phyloP scores from a whole-genome alignment of 1,139 yeast species.

The Komagataea norvegica region DNA sequence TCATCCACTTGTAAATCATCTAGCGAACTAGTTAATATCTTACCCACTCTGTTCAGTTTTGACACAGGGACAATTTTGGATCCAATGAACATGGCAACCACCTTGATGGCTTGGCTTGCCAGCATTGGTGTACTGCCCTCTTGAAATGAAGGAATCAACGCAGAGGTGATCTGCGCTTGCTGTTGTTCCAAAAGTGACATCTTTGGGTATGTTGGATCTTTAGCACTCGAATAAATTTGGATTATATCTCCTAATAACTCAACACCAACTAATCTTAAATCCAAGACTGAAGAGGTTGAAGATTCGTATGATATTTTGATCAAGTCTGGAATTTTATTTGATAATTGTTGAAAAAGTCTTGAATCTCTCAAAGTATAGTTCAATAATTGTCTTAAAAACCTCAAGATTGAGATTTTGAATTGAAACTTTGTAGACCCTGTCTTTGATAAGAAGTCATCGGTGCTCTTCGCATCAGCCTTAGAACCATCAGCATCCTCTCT shows the following conservation, averaged over 20 bases:
- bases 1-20: conserved; percentile 41
- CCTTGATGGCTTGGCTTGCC: conserved; percentile 73
- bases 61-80: conserved; percentile 47
- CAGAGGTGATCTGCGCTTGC: conserved; percentile 91
- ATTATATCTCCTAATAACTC: conserved; percentile 58
- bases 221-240: conserved; percentile 42
- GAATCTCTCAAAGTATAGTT: conserved; percentile 38
- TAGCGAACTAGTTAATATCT: conserved; percentile 60
- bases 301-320: conserved; percentile 82
- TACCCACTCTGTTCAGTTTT: conserved; percentile 57
- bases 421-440: conserved; percentile 28
- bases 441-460: conserved; percentile 11
- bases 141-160: conserved; percentile 84
- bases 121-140: conserved; percentile 68
- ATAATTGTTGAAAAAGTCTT: conserved; percentile 39
- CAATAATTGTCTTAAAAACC: conserved; percentile 51
- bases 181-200: conserved; percentile 80
- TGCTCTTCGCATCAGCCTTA: conserved; percentile 15
- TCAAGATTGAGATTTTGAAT: conserved; percentile 40
- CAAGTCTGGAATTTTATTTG: conserved; percentile 58
- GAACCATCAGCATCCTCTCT: conserved; percentile 27
- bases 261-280: conserved; percentile 63
- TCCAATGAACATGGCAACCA: conserved; percentile 72
- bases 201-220: conserved; percentile 71
- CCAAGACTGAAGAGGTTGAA: conserved; percentile 64